Evolutionary conservation across 2,329 filamentous ascomycete species (phyloP).

Genomic region (Kalmusia sp.): DNA sequence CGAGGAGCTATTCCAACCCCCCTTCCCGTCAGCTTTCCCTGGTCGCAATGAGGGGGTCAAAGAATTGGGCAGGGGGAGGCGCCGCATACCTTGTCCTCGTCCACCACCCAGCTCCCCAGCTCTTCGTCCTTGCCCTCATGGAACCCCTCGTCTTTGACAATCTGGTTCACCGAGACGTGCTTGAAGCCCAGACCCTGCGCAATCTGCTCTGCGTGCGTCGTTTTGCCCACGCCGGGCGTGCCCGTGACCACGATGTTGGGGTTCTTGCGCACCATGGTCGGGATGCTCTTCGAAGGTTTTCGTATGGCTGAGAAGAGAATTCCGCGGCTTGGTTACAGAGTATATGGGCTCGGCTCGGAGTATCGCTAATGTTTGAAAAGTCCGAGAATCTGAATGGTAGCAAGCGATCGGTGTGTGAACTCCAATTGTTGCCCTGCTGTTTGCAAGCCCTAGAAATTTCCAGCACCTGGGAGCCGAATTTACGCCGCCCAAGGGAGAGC

Average conservation of each 20-base stretch:
- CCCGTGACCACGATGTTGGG: constrained; percentile 97
- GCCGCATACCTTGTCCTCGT: constrained; percentile 83
- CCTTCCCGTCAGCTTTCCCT: background rate
- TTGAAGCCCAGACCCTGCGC: constrained; percentile 77
- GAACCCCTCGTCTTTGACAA: constrained; percentile 87
- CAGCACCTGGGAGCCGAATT: background rate
- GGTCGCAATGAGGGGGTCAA: background rate
- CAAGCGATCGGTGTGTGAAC: background rate
- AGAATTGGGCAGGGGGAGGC: background rate
- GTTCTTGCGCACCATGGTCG: constrained; percentile 48
- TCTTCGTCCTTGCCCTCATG: constrained; percentile 89
- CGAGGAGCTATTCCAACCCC: constrained; percentile 68
- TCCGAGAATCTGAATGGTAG: too few relatives aligned
- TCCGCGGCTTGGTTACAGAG: too few relatives aligned
- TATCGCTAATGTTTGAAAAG: background rate
- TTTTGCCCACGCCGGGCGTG: constrained; percentile 95
- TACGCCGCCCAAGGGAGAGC: background rate
- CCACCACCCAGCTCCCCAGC: constrained; percentile 87
- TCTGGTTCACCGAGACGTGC: constrained; percentile 86
- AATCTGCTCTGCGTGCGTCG: constrained; percentile 84
- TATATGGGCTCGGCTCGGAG: too few relatives aligned
- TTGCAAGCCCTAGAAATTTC: constrained; percentile 1
- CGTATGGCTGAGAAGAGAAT: too few relatives aligned
- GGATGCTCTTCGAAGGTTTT: too few relatives aligned
- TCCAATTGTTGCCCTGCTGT: background rate